Evolutionary conservation across 2,329 filamentous ascomycete species (phyloP), one percentile per base, ranked within the genome.

Genomic region (Diaporthe citri): DNA sequence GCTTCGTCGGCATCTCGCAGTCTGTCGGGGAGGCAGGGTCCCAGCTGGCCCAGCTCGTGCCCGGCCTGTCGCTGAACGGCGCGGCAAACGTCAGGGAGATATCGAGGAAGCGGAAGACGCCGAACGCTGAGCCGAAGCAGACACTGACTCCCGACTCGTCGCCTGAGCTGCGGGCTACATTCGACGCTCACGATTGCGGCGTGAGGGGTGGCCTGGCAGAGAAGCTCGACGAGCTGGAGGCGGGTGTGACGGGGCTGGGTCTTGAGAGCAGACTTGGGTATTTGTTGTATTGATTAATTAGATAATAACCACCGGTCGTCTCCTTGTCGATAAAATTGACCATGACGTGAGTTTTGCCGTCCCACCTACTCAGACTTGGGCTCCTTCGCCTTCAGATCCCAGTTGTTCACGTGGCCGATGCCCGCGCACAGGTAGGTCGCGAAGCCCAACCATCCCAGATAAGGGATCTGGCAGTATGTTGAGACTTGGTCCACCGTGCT

Each of bases 361-460:
- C 17, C 17, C 22, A 4, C 34, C 76, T 75, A 78, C 56, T 79
- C 72, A 43, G 80, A 77, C 75, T 79, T 81, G 41, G 70, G 72
- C 55, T 74, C 78, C 78, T 82, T 83, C 41, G 80, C 81, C 48
- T 81, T 82, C 75, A 93, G 84, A 78, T 91, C 88, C 93, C 93
- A 95, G 66, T 86, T 83, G 82, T 95, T 95, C 82, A 95, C 82
- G 77, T 92, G 86, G 1, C 93, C 92, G 4, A 92, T 88, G 0
- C 91, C 91, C 1, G 90, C 91, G 79, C 92, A 95, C 72, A 98
- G 86, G 82, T 98, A 98, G 0, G 94, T 95, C 43, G 95, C 96
- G 82, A 97, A 98, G 64, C 92, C 87, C 78, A 98, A 85, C 96
- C 96, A 98, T n/a, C 87, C 94, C 39, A 97, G 85, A 82, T 98